phyloP scores from a whole-genome alignment of 345 rosid genomes.

The Passiflora organensis region DNA sequence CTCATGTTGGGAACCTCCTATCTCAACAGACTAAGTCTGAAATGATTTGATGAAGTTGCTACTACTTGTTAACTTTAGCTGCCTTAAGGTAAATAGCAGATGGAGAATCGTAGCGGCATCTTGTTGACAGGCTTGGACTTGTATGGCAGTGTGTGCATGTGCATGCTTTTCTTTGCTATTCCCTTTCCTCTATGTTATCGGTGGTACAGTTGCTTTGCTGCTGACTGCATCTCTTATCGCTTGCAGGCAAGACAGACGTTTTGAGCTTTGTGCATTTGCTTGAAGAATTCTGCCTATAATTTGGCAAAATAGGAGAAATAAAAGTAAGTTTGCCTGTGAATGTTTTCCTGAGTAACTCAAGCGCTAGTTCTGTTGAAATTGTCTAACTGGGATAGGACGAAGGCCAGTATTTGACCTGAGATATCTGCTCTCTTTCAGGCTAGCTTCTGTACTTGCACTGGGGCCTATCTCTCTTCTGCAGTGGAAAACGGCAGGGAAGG shows the following conservation, averaged over 20 bases:
- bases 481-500: constrained; percentile 21
- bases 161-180: too few species aligned
- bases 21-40: too few species aligned
- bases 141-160: too few species aligned
- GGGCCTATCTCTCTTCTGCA: background rate
- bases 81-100: too few species aligned
- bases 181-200: too few species aligned
- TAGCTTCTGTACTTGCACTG: background rate
- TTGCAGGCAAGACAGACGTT: constrained; percentile 14
- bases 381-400: background rate
- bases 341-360: background rate
- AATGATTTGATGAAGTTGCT: too few species aligned
- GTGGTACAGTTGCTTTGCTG: too few species aligned
- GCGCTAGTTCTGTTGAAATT: background rate
- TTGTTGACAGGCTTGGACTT: too few species aligned
- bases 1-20: too few species aligned
- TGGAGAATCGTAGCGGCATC: too few species aligned
- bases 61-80: too few species aligned
- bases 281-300: background rate
- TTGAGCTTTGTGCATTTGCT: background rate
- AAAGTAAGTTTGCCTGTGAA: constrained; percentile 14
- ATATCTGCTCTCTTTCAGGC: constrained; percentile 2
- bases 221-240: background rate
- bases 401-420: background rate
- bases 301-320: constrained; percentile 33